A percentile compares a stretch with the other conserved stretches of the same genome.
Evolutionary conservation across 257 asterid genomes (phyloP).

Genomic region (Lycium ferocissimum): DNA sequence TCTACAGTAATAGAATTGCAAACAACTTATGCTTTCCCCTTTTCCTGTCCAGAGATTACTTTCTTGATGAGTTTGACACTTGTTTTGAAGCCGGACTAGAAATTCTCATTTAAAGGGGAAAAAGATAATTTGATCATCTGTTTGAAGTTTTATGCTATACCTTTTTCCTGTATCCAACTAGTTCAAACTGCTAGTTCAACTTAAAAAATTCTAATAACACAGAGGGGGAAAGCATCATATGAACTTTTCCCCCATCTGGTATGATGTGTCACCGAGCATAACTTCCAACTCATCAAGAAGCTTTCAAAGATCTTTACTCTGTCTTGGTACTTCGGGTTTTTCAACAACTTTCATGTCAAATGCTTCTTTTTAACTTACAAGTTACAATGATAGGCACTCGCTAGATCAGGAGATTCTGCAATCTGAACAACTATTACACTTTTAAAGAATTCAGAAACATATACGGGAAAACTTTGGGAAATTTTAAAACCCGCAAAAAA

Average conservation of each 20-base stretch:
- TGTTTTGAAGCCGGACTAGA: background rate
- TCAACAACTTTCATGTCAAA: constrained; percentile 73
- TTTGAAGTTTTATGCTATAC: background rate
- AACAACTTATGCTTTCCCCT: background rate
- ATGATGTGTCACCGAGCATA: constrained; percentile 47
- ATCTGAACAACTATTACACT: constrained; percentile 78
- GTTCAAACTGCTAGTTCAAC: background rate
- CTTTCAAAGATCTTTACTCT: constrained; percentile 59
- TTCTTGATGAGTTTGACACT: background rate
- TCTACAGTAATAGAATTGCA: background rate
- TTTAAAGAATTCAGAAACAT: constrained; percentile 66
- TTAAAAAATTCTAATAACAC: constrained; percentile 14
- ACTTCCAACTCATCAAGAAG: constrained; percentile 81
- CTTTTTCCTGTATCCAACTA: background rate
- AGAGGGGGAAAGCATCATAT: constrained; percentile 61
- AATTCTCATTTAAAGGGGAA: background rate
- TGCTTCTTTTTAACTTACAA: constrained; percentile 81
- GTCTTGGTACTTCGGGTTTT: constrained; percentile 56
- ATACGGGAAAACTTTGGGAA: constrained; percentile 46
- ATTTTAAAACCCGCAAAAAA: too few relatives aligned
- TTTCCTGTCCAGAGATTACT: background rate
- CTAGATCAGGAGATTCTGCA: constrained; percentile 84
- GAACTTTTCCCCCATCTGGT: constrained; percentile 67
- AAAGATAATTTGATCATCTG: background rate
- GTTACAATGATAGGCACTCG: constrained; percentile 67